Evolutionary conservation across 31 red algal species (phyloP).

Genomic region (Pterothamnion heteromorphum): DNA sequence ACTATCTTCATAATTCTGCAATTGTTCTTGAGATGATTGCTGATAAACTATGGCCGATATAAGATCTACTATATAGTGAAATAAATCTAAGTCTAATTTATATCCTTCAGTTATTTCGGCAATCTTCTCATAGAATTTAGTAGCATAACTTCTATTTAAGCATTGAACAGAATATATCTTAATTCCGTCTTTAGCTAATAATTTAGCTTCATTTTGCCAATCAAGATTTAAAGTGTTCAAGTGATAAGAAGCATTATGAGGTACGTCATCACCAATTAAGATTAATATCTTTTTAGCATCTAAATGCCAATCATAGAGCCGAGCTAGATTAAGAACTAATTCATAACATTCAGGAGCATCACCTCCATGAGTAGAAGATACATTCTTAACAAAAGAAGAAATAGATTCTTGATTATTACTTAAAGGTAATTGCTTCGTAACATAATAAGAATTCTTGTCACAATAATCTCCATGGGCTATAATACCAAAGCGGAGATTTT

Average conservation of each 20-base stretch:
- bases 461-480: constrained; percentile 3
- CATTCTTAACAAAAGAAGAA: background rate
- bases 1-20: no score
- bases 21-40: no score
- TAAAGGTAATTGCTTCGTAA: background rate
- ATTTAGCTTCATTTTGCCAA: background rate
- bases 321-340: background rate
- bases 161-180: background rate
- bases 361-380: background rate
- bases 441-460: background rate
- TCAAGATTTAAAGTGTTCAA: background rate
- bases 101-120: background rate
- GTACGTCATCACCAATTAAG: background rate
- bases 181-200: background rate
- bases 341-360: background rate
- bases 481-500: background rate
- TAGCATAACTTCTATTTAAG: background rate
- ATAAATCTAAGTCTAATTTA: background rate
- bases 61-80: background rate
- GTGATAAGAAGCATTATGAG: background rate
- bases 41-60: no score
- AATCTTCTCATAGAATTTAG: background rate
- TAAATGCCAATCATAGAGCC: background rate
- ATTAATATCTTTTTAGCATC: background rate
- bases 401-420: background rate